Conservation (phyloP, 2,329 filamentous ascomycete species). For the Xylaria sp. region DNA sequence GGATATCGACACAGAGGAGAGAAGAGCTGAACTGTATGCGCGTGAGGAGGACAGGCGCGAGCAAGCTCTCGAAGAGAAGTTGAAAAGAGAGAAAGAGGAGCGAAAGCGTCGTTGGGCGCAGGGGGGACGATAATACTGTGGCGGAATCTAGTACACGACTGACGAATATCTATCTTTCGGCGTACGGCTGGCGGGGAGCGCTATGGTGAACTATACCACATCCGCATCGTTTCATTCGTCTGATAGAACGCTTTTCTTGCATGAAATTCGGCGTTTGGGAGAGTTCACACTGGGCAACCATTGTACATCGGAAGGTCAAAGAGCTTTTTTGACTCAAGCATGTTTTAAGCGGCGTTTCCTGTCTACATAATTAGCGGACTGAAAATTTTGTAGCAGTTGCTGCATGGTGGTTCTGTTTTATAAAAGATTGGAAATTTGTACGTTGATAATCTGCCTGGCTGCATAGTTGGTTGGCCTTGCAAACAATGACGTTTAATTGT, state of each 20-base stretch:
- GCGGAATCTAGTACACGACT: constrained; percentile 30
- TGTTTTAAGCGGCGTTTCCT: constrained; percentile 33
- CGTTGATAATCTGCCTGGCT: constrained; percentile 1
- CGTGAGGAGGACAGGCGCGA: constrained; percentile 75
- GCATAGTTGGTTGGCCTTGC: not conserved
- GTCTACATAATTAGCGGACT: constrained; percentile 26
- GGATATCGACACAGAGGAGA: constrained; percentile 79
- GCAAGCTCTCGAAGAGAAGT: constrained; percentile 53
- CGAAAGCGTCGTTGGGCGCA: constrained; percentile 43
- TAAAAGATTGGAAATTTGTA: constrained; percentile 27
- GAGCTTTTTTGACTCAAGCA: constrained; percentile 23
- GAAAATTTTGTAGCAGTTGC: constrained; percentile 4
- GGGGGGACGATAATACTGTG: constrained; percentile 35
- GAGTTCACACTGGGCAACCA: constrained; percentile 39
- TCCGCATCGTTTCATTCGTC: constrained; percentile 28
- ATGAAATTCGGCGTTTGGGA: constrained; percentile 41
- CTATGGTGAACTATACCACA: constrained; percentile 19
- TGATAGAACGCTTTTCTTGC: constrained; percentile 34
- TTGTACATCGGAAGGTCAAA: constrained; percentile 24
- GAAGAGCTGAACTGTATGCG: constrained; percentile 68
- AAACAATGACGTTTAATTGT: not conserved
- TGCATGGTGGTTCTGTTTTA: constrained; percentile 6
- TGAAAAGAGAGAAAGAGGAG: constrained; percentile 50
- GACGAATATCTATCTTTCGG: constrained; percentile 34
- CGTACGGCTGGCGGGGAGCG: constrained; percentile 36